These are phyloP conservation scores for Syzygium oleosum DNA, from an alignment of 345 rosid species.

Conservation along the genomic window DNA sequence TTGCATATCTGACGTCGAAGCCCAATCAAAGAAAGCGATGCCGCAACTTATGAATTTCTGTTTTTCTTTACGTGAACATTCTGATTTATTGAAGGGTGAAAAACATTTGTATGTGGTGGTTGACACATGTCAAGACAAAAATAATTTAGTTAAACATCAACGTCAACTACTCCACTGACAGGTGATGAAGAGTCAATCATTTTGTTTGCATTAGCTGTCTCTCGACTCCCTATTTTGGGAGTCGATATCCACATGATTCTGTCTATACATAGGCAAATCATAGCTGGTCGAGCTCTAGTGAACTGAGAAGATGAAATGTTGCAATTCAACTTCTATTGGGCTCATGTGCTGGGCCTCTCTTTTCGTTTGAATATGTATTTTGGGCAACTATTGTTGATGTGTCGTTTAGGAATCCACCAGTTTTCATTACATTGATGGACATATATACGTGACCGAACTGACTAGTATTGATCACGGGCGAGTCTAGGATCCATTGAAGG, in stretches of 20 bases:
- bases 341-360: not conserved
- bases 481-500: too few relatives aligned
- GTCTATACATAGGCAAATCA: not conserved
- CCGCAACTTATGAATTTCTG: not conserved
- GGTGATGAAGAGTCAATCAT: not conserved
- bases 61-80: not conserved
- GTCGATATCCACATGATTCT: not conserved
- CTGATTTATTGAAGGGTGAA: not conserved
- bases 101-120: not conserved
- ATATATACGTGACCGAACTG: not conserved
- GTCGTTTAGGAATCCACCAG: not conserved
- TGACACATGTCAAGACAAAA: not conserved
- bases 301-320: not conserved
- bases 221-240: not conserved
- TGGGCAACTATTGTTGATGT: not conserved
- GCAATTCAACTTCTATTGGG: not conserved
- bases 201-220: not conserved
- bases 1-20: not conserved
- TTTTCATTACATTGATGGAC: not conserved
- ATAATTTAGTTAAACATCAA: not conserved
- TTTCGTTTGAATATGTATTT: not conserved
- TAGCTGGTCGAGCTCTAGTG: not conserved
- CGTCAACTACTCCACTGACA: not conserved
- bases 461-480: too few relatives aligned
- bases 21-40: not conserved